These are phyloP conservation scores for Lasiodiplodia hormozganensis DNA, from an alignment of 2,329 filamentous ascomycete genomes.

Conservation along the genomic window DNA sequence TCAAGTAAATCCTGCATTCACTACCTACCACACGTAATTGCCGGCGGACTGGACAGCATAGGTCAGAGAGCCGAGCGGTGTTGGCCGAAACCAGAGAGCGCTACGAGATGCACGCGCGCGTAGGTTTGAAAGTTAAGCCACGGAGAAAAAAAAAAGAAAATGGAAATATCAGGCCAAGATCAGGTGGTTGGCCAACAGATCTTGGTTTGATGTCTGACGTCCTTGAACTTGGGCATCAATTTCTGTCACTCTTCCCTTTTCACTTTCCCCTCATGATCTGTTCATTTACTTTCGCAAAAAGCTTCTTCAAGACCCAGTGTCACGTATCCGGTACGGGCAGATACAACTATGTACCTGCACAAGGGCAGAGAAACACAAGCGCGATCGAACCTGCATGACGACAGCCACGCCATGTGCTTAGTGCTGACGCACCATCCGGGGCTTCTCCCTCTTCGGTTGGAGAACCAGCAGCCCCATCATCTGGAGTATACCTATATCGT, in stretches of 20 bases:
- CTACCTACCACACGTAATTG: neutral
- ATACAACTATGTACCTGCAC: too few species aligned
- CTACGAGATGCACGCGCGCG: neutral
- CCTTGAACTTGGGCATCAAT: neutral
- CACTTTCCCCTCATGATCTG: neutral
- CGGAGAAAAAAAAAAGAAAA: neutral
- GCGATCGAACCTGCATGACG: too few species aligned
- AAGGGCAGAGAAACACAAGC: neutral
- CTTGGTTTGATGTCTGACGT: neutral
- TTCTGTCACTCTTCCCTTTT: neutral
- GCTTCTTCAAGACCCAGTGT: too few species aligned
- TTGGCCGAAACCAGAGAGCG: neutral
- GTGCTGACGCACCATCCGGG: too few species aligned
- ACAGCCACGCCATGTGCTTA: too few species aligned
- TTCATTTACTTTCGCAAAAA: neutral
- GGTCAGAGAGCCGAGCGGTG: neutral
- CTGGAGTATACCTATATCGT: neutral
- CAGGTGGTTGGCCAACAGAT: neutral
- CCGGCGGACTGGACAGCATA: neutral
- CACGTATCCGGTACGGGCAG: too few species aligned
- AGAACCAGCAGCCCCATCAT: neutral
- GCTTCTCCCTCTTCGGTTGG: too few species aligned
- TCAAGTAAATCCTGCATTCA: neutral
- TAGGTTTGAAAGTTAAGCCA: neutral
- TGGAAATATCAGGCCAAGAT: neutral